Base-by-base conservation (phyloP, 2,329 filamentous ascomycete species). In the Tolypocladium nubicola region DNA sequence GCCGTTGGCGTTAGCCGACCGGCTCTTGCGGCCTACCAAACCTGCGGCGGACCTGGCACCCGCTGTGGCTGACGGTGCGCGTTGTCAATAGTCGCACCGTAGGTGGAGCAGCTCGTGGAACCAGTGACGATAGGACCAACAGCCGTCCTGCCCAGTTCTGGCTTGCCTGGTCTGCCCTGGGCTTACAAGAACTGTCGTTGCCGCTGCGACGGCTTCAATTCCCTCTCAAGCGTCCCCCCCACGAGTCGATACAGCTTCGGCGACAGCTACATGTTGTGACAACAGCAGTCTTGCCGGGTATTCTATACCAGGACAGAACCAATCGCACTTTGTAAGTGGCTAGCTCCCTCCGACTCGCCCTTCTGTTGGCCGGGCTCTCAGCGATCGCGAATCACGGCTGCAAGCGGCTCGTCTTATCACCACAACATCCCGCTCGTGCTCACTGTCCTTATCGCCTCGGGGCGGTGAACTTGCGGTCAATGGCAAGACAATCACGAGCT, bases 181-280 rank as follows among this genome's bases (percentile, higher is more conserved):
- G 30, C 52, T 49, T 61, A 54, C 57, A 61, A 50, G 58, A 57
- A 58, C 57, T 53, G 52, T 49, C 55, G 53, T 49, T 38, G 52
- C 59, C 37, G 55, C 60, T 40, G 43, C 55, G 54, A 54, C 39
- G 45, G 52, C 52, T 4, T 52, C 23, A 47, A 56, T 43, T 53
- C 53, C 54, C 26, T 21, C 35, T 16, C 6, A 33, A 54, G 37
- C 45, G 26, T 23, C 45, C 33, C 21, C 45, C 40, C 30, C 33
- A 11, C 13, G 39, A 38, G 30, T 33, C 30, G 40, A 23, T 47
- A 43, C 53, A 55, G 39, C 53, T 45, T 47, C 30, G 19, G 8
- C 52, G 26, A 56, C 52, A 38, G 19, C 47, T 52, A 13, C 52
- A 57, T 58, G 55, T 45, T 54, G 52, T 56, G 40, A 56, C n/a